These are phyloP conservation scores for Sordariomycetes sp. DNA, from an alignment of 2,329 filamentous ascomycete species.

Conservation along the genomic window DNA sequence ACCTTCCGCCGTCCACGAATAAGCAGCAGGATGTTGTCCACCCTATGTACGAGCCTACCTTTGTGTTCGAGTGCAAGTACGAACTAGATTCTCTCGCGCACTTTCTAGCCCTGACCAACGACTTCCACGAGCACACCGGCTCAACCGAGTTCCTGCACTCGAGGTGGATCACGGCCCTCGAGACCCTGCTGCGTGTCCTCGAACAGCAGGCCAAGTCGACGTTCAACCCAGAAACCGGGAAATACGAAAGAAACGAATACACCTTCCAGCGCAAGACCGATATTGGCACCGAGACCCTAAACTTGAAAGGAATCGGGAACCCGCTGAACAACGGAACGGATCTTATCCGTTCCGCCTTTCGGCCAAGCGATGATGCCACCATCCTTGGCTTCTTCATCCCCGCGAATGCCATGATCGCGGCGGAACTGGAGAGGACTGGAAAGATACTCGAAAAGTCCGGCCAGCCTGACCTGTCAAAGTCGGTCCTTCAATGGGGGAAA, in stretches of 20 bases:
- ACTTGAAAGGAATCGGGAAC: conserved; percentile 76
- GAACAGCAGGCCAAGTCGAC: conserved; percentile 71
- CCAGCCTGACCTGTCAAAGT: conserved; percentile 39
- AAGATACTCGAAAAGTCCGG: conserved; percentile 53
- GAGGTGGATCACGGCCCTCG: conserved; percentile 70
- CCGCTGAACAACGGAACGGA: conserved; percentile 77
- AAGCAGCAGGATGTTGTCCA: conserved; percentile 79
- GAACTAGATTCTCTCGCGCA: conserved; percentile 92
- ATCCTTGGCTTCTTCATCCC: conserved; percentile 94
- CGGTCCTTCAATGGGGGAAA: conserved; percentile 47
- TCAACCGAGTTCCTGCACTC: conserved; percentile 68
- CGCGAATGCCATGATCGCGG: conserved; percentile 90
- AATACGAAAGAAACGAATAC: conserved; percentile 65
- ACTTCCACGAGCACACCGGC: conserved; percentile 72
- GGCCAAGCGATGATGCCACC: conserved; percentile 89
- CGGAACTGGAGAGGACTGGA: conserved; percentile 70
- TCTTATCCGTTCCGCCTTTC: conserved; percentile 81
- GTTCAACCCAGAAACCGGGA: conserved; percentile 58
- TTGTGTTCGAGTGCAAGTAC: conserved; percentile 98
- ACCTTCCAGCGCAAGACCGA: conserved; percentile 77
- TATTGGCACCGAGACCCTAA: conserved; percentile 81
- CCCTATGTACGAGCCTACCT: conserved; percentile 70
- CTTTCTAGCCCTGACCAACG: conserved; percentile 76
- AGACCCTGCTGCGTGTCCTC: conserved; percentile 63
- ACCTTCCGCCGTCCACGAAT: conserved; percentile 60